Evolutionary conservation across 768 basidiomycete species (phyloP).

Genomic region (Tulasnella sp.): DNA sequence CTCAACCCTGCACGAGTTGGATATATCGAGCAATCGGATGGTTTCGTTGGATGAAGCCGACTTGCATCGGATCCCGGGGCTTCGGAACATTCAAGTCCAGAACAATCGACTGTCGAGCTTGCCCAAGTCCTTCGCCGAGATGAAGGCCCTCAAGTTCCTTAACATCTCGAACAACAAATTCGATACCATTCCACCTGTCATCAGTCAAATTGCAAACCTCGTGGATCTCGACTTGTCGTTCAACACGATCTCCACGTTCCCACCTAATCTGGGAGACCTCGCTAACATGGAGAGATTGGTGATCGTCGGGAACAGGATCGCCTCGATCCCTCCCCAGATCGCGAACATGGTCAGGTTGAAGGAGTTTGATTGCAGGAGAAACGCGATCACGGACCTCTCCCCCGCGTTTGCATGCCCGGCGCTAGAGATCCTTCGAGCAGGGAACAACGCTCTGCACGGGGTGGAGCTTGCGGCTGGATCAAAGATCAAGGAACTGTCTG

Average conservation of each 20-base stretch:
- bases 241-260: constrained; percentile 75
- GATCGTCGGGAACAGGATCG: constrained; percentile 78
- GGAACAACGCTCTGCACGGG: constrained; percentile 72
- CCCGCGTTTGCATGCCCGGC: constrained; percentile 56
- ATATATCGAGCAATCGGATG: constrained; percentile 87
- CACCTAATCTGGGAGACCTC: constrained; percentile 65
- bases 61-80: constrained; percentile 60
- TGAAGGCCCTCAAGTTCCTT: constrained; percentile 58
- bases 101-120: constrained; percentile 87
- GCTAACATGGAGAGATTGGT: constrained; percentile 55
- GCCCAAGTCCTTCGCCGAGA: constrained; percentile 71
- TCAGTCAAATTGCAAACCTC: constrained; percentile 62
- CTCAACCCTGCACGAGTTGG: constrained; percentile 60
- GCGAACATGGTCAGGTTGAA: constrained; percentile 45
- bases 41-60: constrained; percentile 77
- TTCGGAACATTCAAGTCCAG: constrained; percentile 61
- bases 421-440: constrained; percentile 57
- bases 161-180: constrained; percentile 98
- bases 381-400: constrained; percentile 66
- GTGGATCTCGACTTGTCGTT: constrained; percentile 88
- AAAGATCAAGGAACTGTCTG: constrained; percentile 51
- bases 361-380: constrained; percentile 75
- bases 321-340: constrained; percentile 56
- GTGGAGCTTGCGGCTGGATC: constrained; percentile 70
- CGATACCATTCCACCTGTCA: constrained; percentile 54